Percentiles rank a stretch among this genome's conserved stretches.
Conservation (phyloP, 2,329 filamentous ascomycete genomes). For the Exutisphaerella laricina region DNA sequence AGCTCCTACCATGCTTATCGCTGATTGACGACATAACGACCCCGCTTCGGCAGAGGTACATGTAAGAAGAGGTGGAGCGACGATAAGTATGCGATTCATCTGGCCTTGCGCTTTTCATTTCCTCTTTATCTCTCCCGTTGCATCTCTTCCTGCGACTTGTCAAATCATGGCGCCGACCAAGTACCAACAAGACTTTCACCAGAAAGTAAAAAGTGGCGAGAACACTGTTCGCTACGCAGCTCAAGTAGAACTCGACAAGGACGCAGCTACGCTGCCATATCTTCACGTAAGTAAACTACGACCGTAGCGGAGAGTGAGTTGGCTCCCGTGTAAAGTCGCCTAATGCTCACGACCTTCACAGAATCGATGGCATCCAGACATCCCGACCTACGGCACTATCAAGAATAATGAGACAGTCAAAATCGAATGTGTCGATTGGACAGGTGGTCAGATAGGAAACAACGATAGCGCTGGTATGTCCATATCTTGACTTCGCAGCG, state of each 20-base stretch:
- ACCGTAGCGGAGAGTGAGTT: constrained; percentile 15
- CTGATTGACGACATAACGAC: neutral
- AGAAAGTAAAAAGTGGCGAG: constrained; percentile 3
- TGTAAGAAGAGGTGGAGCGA: neutral
- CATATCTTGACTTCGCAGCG: constrained; percentile 25
- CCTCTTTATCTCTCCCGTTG: neutral
- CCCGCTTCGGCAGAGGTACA: constrained; percentile 1
- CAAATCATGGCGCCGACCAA: neutral
- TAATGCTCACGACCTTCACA: constrained; percentile 33
- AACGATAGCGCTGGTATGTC: constrained; percentile 66
- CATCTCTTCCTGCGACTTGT: neutral
- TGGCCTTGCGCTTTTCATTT: neutral
- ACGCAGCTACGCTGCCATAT: constrained; percentile 60
- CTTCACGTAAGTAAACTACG: constrained; percentile 20
- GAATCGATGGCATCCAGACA: constrained; percentile 93
- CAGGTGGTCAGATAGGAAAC: constrained; percentile 73
- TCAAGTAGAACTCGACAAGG: constrained; percentile 67
- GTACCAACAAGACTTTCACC: constrained; percentile 1
- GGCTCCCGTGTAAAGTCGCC: constrained; percentile 2
- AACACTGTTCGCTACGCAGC: constrained; percentile 54
- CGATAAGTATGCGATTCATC: neutral
- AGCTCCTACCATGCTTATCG: neutral
- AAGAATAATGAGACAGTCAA: constrained; percentile 83
- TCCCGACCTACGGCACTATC: constrained; percentile 67
- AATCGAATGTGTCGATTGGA: constrained; percentile 84